These are phyloP conservation scores for Coleophoma cylindrospora DNA, from an alignment of 2,329 filamentous ascomycete species.

Conservation along the genomic window DNA sequence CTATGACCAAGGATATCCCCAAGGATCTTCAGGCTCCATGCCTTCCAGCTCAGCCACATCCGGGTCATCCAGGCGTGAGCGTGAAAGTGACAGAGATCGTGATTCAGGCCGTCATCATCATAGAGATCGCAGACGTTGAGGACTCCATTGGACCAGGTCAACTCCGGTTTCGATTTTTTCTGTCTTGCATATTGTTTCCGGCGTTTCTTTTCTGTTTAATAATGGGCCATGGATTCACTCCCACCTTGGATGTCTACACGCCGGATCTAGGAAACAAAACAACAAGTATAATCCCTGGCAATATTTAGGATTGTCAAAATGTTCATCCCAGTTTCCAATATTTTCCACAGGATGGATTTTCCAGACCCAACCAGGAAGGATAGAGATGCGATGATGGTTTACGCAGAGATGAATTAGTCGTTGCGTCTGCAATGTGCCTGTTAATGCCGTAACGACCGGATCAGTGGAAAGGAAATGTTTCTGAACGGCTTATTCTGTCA, in stretches of 20 bases:
- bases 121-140: slow-evolving; percentile 16
- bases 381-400: slow-evolving; percentile 11
- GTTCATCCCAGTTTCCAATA: background rate
- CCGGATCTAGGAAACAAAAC: too few species aligned
- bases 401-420: slow-evolving; percentile 15
- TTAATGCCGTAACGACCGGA: slow-evolving; percentile 21
- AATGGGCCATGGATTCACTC: background rate
- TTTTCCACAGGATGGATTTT: background rate
- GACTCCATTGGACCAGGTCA: slow-evolving; percentile 8
- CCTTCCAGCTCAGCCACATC: slow-evolving; percentile 16
- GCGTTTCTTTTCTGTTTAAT: slow-evolving; percentile 21
- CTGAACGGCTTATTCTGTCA: slow-evolving; percentile 15
- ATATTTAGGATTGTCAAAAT: background rate
- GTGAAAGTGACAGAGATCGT: slow-evolving; percentile 19
- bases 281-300: too few species aligned
- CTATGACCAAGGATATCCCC: slow-evolving; percentile 12
- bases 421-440: slow-evolving; percentile 14
- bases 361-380: slow-evolving; percentile 6
- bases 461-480: slow-evolving; percentile 14
- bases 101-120: slow-evolving; percentile 19
- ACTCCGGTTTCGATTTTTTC: slow-evolving; percentile 9
- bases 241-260: background rate
- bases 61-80: slow-evolving; percentile 16
- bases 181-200: slow-evolving; percentile 17
- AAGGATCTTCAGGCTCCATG: slow-evolving; percentile 16